These are phyloP conservation scores for Trichothecium roseum DNA, from an alignment of 2,329 filamentous ascomycete genomes.

Conservation along the genomic window DNA sequence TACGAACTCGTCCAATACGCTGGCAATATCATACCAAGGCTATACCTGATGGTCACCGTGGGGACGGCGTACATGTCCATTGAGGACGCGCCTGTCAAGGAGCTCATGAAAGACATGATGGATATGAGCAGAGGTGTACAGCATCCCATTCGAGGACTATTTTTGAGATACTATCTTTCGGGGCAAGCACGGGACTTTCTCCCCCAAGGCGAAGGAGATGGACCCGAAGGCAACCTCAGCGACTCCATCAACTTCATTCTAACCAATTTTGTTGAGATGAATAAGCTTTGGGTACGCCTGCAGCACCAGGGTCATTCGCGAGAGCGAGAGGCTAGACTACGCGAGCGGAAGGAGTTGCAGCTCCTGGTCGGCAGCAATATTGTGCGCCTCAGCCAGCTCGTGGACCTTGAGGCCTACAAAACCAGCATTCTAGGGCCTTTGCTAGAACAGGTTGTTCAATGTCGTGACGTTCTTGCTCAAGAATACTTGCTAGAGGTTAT, in stretches of 20 bases:
- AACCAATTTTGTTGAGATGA: slow-evolving; percentile 99
- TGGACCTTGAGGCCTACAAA: slow-evolving; percentile 92
- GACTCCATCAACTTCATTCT: slow-evolving; percentile 97
- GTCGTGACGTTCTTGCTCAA: slow-evolving; percentile 89
- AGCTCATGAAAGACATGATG: slow-evolving; percentile 99
- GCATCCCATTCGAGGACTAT: slow-evolving; percentile 89
- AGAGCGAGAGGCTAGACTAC: slow-evolving; percentile 85
- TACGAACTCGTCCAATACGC: slow-evolving; percentile 98
- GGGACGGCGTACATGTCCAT: slow-evolving; percentile 99
- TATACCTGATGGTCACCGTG: slow-evolving; percentile 99
- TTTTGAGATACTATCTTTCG: slow-evolving; percentile 90
- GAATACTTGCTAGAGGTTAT: slow-evolving; percentile 98
- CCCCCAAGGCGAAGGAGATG: slow-evolving; percentile 72
- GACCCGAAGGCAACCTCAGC: slow-evolving; percentile 88
- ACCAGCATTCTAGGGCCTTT: slow-evolving; percentile 78
- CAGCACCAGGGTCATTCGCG: slow-evolving; percentile 96
- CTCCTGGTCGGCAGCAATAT: slow-evolving; percentile 93
- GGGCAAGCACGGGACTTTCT: slow-evolving; percentile 88
- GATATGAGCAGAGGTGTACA: slow-evolving; percentile 98
- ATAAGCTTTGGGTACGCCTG: slow-evolving; percentile 95
- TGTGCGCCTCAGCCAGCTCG: slow-evolving; percentile 86
- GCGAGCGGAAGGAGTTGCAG: slow-evolving; percentile 91
- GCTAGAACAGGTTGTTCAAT: slow-evolving; percentile 95
- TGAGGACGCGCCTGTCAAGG: slow-evolving; percentile 94
- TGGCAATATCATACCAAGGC: slow-evolving; percentile 89